phyloP scores from a whole-genome alignment of 2,329 filamentous ascomycete species.

The Alternaria brassicicola region DNA sequence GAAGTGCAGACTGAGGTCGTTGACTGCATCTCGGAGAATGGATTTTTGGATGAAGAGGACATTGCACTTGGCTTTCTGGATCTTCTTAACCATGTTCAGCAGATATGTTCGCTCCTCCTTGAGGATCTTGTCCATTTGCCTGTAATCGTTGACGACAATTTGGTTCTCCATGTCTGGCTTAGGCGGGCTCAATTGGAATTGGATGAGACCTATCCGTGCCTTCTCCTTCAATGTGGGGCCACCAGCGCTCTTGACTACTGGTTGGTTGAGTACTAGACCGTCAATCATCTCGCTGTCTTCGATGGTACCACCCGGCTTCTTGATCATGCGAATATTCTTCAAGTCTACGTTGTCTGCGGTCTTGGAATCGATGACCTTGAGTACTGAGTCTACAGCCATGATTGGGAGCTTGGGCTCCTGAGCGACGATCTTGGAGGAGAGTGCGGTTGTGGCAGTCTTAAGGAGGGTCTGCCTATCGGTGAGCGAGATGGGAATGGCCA shows the following conservation, averaged over 20 bases:
- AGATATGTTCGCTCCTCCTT: constrained; percentile 99
- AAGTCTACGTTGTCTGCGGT: constrained; percentile 96
- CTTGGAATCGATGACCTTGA: constrained; percentile 94
- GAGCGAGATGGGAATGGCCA: constrained; percentile 92
- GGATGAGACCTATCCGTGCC: constrained; percentile 93
- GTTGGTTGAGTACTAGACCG: constrained; percentile 88
- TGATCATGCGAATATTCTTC: constrained; percentile 94
- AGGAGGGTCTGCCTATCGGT: constrained; percentile 87
- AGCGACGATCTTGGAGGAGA: constrained; percentile 98
- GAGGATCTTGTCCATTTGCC: constrained; percentile 99
- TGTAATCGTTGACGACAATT: constrained; percentile 98
- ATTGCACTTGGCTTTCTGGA: constrained; percentile 99
- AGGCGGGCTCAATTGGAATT: constrained; percentile 97
- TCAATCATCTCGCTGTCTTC: constrained; percentile 98
- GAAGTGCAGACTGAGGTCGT: constrained; percentile 97
- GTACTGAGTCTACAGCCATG: constrained; percentile 96
- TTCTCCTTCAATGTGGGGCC: constrained; percentile 95
- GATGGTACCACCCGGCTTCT: constrained; percentile 97
- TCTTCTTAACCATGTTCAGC: constrained; percentile 99
- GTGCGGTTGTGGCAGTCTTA: constrained; percentile 94
- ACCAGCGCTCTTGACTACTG: constrained; percentile 89
- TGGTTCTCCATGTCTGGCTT: constrained; percentile 99
- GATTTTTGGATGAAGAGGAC: constrained; percentile 98
- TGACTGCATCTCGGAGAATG: constrained; percentile 95
- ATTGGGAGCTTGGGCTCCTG: constrained; percentile 96